Evolutionary conservation across 176 grass and related monocot species (phyloP).

Genomic region (Thinopyrum elongatum): DNA sequence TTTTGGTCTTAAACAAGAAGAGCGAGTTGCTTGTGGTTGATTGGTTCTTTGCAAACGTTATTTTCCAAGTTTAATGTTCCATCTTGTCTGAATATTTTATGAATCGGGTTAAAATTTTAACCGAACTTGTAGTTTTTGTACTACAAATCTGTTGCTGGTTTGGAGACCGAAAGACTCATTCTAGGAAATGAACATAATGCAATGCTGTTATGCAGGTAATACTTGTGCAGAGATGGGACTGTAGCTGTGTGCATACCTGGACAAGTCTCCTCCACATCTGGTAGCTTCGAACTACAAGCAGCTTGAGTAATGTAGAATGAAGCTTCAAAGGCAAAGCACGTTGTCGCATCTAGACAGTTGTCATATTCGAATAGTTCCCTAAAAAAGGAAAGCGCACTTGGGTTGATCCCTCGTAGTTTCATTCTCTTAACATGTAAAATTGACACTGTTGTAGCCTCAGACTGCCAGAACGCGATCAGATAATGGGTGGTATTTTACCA

Average conservation of each 20-base stretch:
- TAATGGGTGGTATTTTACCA: too few species aligned
- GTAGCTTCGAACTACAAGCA: constrained; percentile 42
- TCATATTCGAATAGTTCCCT: too few species aligned
- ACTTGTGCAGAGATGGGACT: constrained; percentile 77
- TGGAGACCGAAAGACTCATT: neutral
- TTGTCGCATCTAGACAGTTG: too few species aligned
- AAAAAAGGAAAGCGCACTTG: too few species aligned
- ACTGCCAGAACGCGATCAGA: too few species aligned
- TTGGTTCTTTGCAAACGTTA: neutral
- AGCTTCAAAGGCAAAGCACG: too few species aligned
- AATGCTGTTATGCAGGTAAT: constrained; percentile 56
- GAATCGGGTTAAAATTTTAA: neutral
- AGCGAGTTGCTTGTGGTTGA: neutral
- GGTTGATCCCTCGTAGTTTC: too few species aligned
- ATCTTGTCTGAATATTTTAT: constrained; percentile 5
- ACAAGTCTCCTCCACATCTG: constrained; percentile 82
- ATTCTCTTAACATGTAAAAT: too few species aligned
- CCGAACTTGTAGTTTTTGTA: neutral
- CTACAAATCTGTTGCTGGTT: neutral
- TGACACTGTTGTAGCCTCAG: too few species aligned
- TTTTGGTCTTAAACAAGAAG: neutral
- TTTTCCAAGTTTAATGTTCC: neutral
- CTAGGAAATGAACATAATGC: neutral
- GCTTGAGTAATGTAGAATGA: too few species aligned
- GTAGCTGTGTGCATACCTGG: constrained; percentile 62